A percentile compares a stretch with the other conserved stretches of the same genome.
Evolutionary conservation across 2,329 filamentous ascomycete genomes (phyloP).

Genomic region (Amphichorda felina): DNA sequence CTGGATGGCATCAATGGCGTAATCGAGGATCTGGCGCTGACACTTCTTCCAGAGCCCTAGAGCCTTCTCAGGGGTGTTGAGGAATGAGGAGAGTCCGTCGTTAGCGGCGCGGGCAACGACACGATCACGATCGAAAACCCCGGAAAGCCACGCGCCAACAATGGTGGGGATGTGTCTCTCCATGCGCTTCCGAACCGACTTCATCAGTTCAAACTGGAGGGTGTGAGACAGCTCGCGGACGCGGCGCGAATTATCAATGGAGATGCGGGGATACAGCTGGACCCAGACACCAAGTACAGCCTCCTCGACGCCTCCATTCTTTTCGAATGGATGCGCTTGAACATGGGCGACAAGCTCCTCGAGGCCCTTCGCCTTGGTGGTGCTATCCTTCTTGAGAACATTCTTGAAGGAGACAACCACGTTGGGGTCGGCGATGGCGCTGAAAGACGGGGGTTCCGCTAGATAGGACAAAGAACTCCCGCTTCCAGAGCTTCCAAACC

Average conservation of each 20-base stretch:
- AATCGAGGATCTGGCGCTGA: slow-evolving; percentile 69
- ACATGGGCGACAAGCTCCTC: slow-evolving; percentile 68
- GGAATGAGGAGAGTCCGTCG: slow-evolving; percentile 63
- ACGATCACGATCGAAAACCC: slow-evolving; percentile 76
- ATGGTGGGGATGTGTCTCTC: slow-evolving; percentile 66
- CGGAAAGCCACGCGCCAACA: slow-evolving; percentile 83
- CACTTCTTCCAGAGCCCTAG: slow-evolving; percentile 69
- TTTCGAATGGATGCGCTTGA: slow-evolving; percentile 36
- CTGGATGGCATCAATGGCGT: slow-evolving; percentile 65
- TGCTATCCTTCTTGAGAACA: slow-evolving; percentile 82
- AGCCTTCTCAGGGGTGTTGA: slow-evolving; percentile 71
- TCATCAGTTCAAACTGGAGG: slow-evolving; percentile 53
- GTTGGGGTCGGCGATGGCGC: slow-evolving; percentile 65
- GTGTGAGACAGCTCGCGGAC: slow-evolving; percentile 80
- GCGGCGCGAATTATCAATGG: slow-evolving; percentile 78
- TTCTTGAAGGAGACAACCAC: slow-evolving; percentile 89
- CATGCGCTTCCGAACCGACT: slow-evolving; percentile 66
- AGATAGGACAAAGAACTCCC: slow-evolving; percentile 66
- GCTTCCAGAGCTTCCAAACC: slow-evolving; percentile 3
- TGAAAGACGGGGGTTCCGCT: slow-evolving; percentile 72
- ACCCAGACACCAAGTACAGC: slow-evolving; percentile 83
- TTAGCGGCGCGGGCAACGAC: slow-evolving; percentile 64
- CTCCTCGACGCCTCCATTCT: slow-evolving; percentile 60
- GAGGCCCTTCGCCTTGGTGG: slow-evolving; percentile 80
- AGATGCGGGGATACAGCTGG: slow-evolving; percentile 75